A percentile compares a stretch with the other conserved stretches of the same genome.
Conservation (phyloP, 768 basidiomycete species). For the Boletus rubescentipes region DNA sequence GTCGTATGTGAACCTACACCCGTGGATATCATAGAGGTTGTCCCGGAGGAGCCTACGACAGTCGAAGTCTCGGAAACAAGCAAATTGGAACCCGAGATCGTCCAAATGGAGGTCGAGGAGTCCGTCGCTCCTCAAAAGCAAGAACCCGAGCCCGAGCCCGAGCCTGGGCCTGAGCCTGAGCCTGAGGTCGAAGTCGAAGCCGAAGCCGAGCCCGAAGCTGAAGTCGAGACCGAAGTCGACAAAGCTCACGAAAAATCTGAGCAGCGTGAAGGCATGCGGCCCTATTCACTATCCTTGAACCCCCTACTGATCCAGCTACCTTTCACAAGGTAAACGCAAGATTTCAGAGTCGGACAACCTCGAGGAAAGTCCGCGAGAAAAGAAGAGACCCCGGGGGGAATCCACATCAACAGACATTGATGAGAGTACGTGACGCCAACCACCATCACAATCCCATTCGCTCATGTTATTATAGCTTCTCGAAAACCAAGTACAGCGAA, state of each 20-base stretch:
- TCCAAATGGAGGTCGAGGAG: slow-evolving; percentile 18
- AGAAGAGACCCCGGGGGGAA: slow-evolving; percentile 29
- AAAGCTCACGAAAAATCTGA: slow-evolving; percentile 2
- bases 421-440: slow-evolving; percentile 40
- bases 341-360: slow-evolving; percentile 18
- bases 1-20: slow-evolving; percentile 1
- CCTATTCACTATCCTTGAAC: too few relatives aligned
- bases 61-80: slow-evolving; percentile 6
- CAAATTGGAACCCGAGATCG: not conserved
- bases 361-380: slow-evolving; percentile 27
- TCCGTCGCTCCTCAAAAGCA: slow-evolving; percentile 5
- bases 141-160: too few relatives aligned
- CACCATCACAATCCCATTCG: not conserved
- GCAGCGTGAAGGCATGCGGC: slow-evolving; percentile 23
- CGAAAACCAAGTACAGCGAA: slow-evolving; percentile 20
- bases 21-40: slow-evolving; percentile 2
- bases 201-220: too few relatives aligned
- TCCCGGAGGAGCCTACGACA: slow-evolving; percentile 8
- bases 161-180: too few relatives aligned
- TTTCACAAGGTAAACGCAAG: slow-evolving; percentile 28
- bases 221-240: not conserved
- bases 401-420: slow-evolving; percentile 25
- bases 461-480: slow-evolving; percentile 16
- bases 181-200: too few relatives aligned
- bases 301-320: not conserved